These are phyloP conservation scores for Didymella sp. DNA, from an alignment of 2,329 filamentous ascomycete species.

Conservation along the genomic window DNA sequence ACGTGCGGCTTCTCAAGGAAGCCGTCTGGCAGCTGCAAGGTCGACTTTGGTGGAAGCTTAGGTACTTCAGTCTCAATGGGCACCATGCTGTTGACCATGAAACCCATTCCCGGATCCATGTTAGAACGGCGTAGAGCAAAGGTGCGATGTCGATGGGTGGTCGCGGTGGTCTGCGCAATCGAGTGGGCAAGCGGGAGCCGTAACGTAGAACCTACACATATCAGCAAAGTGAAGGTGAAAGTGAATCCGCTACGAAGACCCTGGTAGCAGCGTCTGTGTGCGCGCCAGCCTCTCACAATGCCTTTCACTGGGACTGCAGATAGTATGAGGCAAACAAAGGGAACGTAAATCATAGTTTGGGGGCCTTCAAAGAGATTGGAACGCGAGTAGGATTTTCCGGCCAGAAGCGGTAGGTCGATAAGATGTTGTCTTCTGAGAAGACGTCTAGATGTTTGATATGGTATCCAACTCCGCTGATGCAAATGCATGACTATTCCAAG, in stretches of 20 bases:
- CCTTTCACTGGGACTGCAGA: background rate
- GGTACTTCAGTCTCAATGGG: background rate
- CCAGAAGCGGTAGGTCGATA: slow-evolving; percentile 1
- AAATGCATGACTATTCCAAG: slow-evolving; percentile 66
- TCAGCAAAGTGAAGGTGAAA: slow-evolving; percentile 10
- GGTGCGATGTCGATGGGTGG: background rate
- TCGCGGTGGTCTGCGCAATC: background rate
- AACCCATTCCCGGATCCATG: slow-evolving; percentile 12
- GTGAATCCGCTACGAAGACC: background rate
- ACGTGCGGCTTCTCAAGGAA: slow-evolving; percentile 24
- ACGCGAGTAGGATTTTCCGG: background rate
- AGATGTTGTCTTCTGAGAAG: slow-evolving; percentile 1
- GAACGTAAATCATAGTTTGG: background rate
- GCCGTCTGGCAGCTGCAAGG: slow-evolving; percentile 1
- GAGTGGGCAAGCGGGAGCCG: background rate
- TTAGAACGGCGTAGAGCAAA: background rate
- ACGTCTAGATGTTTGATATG: slow-evolving; percentile 21
- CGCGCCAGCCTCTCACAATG: background rate
- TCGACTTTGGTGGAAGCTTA: background rate
- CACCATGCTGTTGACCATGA: slow-evolving; percentile 2
- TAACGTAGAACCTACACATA: background rate
- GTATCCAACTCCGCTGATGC: slow-evolving; percentile 38
- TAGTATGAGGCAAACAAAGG: background rate
- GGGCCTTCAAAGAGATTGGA: background rate
- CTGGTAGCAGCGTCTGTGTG: background rate